Evolutionary conservation across 2,329 filamentous ascomycete genomes (phyloP).

Genomic region (Cladosporium oxysporum): DNA sequence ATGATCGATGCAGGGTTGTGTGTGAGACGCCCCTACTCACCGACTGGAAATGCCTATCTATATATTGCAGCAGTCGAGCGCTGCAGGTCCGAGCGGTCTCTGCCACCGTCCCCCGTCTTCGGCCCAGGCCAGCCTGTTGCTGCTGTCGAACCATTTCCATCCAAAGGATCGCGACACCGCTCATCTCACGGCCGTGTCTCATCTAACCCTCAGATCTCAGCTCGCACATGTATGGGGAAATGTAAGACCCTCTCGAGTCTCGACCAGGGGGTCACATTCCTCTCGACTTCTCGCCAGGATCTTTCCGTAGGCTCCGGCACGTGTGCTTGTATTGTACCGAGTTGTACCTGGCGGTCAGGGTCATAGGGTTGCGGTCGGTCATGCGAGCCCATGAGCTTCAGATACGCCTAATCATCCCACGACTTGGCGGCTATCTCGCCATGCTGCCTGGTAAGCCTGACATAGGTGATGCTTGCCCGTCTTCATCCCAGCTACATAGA

Average conservation of each 20-base stretch:
- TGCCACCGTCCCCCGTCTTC: constrained; percentile 1
- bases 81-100: constrained; percentile 4
- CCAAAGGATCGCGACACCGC: constrained; percentile 10
- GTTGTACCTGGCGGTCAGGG: constrained; percentile 13
- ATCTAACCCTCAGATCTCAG: background rate
- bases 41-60: constrained; percentile 7
- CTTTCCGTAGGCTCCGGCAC: background rate
- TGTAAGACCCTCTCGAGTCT: background rate
- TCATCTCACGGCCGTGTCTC: background rate
- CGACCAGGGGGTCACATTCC: background rate
- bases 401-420: constrained; percentile 13
- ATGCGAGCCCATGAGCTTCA: constrained; percentile 3
- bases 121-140: background rate
- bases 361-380: constrained; percentile 4
- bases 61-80: constrained; percentile 1
- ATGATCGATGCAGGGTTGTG: constrained; percentile 17
- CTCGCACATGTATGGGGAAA: background rate
- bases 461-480: background rate
- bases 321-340: constrained; percentile 1
- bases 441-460: background rate
- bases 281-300: background rate
- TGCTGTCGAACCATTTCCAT: background rate
- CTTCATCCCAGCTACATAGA: background rate
- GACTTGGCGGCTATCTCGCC: constrained; percentile 18
- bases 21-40: constrained; percentile 2